Evolutionary conservation across 176 grass and related monocot species (phyloP).

Genomic region (Saccharum officinarum): DNA sequence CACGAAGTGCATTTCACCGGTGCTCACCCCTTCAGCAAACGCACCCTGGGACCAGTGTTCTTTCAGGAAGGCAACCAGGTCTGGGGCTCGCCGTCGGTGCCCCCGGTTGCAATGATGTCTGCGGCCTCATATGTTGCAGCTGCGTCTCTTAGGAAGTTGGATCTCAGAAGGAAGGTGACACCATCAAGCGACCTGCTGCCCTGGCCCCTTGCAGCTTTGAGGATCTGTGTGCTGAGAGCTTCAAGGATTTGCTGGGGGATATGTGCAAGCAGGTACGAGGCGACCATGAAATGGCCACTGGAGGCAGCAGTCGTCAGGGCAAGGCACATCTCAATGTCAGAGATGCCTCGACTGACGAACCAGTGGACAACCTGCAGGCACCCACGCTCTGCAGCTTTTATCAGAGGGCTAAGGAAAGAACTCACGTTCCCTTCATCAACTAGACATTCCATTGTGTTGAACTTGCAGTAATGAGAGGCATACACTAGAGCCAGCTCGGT

Average conservation of each 20-base stretch:
- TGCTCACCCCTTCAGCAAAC: slow-evolving; percentile 45
- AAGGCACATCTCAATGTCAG: slow-evolving; percentile 81
- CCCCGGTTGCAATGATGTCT: slow-evolving; percentile 50
- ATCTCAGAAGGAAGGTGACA: slow-evolving; percentile 72
- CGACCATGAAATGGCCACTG: slow-evolving; percentile 46
- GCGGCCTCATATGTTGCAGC: slow-evolving; percentile 64
- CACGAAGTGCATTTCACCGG: slow-evolving; percentile 58
- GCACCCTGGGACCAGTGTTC: slow-evolving; percentile 73
- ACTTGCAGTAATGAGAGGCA: slow-evolving; percentile 74
- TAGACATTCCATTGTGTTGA: slow-evolving; percentile 80
- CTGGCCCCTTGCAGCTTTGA: slow-evolving; percentile 69
- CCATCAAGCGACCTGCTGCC: slow-evolving; percentile 63
- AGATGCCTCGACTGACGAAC: slow-evolving; percentile 63
- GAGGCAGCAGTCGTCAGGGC: slow-evolving; percentile 78
- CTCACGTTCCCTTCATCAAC: slow-evolving; percentile 72
- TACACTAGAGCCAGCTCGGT: slow-evolving; percentile 68
- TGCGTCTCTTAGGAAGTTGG: slow-evolving; percentile 65
- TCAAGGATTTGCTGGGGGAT: slow-evolving; percentile 63
- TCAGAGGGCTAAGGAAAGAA: slow-evolving; percentile 64
- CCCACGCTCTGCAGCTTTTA: slow-evolving; percentile 72
- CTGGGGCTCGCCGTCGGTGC: slow-evolving; percentile 35
- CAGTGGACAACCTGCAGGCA: slow-evolving; percentile 79
- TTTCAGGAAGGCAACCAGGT: slow-evolving; percentile 61
- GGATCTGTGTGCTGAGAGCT: slow-evolving; percentile 59
- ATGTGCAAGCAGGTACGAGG: slow-evolving; percentile 61